A percentile compares a stretch with the other conserved stretches of the same genome.
Evolutionary conservation across 1,284 basidiomycete species (phyloP).

Genomic region (Ceratobasidium sp.): DNA sequence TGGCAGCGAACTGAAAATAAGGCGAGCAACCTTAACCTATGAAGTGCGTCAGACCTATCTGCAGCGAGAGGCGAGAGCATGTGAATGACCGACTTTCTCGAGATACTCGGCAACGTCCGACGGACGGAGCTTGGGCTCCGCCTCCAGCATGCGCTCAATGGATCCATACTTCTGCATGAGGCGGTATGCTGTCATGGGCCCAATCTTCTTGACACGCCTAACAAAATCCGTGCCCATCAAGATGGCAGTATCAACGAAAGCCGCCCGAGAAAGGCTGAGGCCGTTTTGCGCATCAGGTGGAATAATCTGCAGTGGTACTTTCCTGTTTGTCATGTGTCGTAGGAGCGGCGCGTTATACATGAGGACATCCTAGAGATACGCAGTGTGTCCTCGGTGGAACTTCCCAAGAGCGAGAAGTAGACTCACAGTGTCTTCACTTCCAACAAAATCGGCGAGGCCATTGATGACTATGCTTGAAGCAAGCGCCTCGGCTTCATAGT

Average conservation of each 20-base stretch:
- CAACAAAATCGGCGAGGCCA: slow-evolving; percentile 82
- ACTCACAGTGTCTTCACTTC: slow-evolving; percentile 82
- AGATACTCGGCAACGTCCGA: slow-evolving; percentile 41
- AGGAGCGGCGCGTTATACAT: slow-evolving; percentile 80
- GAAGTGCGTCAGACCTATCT: background rate
- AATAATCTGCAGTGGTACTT: slow-evolving; percentile 66
- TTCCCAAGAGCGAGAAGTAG: slow-evolving; percentile 20
- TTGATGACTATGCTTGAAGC: slow-evolving; percentile 75
- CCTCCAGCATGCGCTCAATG: slow-evolving; percentile 74
- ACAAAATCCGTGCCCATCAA: slow-evolving; percentile 90
- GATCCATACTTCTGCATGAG: slow-evolving; percentile 72
- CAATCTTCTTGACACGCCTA: slow-evolving; percentile 78
- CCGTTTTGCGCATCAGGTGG: slow-evolving; percentile 65
- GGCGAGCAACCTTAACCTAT: slow-evolving; percentile 48
- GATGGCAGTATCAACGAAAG: slow-evolving; percentile 82
- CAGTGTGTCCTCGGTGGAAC: slow-evolving; percentile 1
- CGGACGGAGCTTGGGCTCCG: slow-evolving; percentile 41
- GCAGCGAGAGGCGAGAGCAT: background rate
- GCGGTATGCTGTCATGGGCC: slow-evolving; percentile 73
- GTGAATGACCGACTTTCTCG: slow-evolving; percentile 37
- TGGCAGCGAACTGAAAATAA: slow-evolving; percentile 50
- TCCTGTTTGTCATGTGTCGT: slow-evolving; percentile 69
- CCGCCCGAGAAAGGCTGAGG: slow-evolving; percentile 61
- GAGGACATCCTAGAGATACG: slow-evolving; percentile 68
- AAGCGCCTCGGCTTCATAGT: slow-evolving; percentile 83